These are phyloP conservation scores for Gloeopeniophorella convolvens DNA, from an alignment of 768 basidiomycete genomes.

Conservation along the genomic window DNA sequence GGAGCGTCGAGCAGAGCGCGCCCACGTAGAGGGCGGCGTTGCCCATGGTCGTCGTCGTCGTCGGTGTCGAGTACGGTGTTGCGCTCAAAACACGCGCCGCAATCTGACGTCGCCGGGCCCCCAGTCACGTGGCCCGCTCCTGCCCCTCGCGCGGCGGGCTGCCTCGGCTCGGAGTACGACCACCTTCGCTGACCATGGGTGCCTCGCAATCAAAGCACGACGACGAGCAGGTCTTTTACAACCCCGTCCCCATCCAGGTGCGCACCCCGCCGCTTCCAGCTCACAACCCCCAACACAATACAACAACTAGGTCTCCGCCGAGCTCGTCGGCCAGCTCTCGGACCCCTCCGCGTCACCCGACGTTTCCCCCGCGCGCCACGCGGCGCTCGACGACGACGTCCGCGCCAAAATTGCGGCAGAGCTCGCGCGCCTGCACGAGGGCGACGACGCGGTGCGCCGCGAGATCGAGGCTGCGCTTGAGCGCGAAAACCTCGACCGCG, in stretches of 20 bases:
- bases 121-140: conserved; percentile 1
- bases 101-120: neutral
- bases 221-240: conserved; percentile 48
- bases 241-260: conserved; percentile 36
- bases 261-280: neutral
- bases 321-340: conserved; percentile 73
- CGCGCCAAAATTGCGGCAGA: conserved; percentile 66
- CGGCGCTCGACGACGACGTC: conserved; percentile 66
- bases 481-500: conserved; percentile 81
- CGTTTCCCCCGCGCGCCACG: conserved; percentile 62
- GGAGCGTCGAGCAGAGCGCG: conserved; percentile 29
- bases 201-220: conserved; percentile 59
- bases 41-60: neutral
- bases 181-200: conserved; percentile 43
- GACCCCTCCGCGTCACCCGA: conserved; percentile 54
- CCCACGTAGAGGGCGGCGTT: conserved; percentile 16
- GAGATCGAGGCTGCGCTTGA: conserved; percentile 77
- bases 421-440: conserved; percentile 53
- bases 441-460: conserved; percentile 61
- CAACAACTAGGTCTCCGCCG: conserved; percentile 89
- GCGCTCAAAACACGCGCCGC: too few species aligned
- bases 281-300: conserved; percentile 7
- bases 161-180: neutral
- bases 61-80: neutral
- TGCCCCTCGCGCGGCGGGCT: neutral